Evolutionary conservation across 2,329 filamentous ascomycete species (phyloP).

Genomic region (Cercospora nicotianae): DNA sequence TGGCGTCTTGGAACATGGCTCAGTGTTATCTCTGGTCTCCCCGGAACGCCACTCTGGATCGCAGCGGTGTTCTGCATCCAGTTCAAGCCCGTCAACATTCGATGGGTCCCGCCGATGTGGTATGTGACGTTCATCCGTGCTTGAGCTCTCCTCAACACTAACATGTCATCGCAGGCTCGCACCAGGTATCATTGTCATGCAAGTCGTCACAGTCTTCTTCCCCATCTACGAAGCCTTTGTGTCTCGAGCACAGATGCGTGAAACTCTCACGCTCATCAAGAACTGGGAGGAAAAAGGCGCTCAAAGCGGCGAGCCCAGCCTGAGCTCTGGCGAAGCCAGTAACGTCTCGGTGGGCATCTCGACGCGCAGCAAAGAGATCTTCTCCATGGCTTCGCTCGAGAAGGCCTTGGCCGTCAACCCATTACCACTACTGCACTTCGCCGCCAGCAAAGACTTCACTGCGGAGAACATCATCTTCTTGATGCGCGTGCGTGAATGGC

Average conservation of each 20-base stretch:
- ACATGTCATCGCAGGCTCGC: conserved; percentile 46
- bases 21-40: conserved; percentile 54
- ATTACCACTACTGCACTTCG: conserved; percentile 62
- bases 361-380: conserved; percentile 39
- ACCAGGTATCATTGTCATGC: conserved; percentile 62
- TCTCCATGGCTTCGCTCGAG: conserved; percentile 64
- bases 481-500: conserved; percentile 54
- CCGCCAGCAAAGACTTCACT: conserved; percentile 65
- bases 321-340: conserved; percentile 3
- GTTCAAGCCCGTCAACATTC: conserved; percentile 49
- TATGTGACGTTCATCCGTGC: not conserved
- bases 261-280: conserved; percentile 39
- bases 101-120: conserved; percentile 62
- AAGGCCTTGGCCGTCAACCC: conserved; percentile 61
- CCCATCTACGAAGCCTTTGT: conserved; percentile 59
- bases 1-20: conserved; percentile 65
- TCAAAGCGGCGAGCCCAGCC: conserved; percentile 19
- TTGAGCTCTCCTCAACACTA: not conserved
- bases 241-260: conserved; percentile 38
- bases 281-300: conserved; percentile 19
- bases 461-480: conserved; percentile 71
- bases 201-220: conserved; percentile 64
- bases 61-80: conserved; percentile 55
- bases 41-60: conserved; percentile 67
- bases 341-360: conserved; percentile 13